phyloP scores from a whole-genome alignment of 164 flowering plant genomes.

The Aristolochia californica region DNA sequence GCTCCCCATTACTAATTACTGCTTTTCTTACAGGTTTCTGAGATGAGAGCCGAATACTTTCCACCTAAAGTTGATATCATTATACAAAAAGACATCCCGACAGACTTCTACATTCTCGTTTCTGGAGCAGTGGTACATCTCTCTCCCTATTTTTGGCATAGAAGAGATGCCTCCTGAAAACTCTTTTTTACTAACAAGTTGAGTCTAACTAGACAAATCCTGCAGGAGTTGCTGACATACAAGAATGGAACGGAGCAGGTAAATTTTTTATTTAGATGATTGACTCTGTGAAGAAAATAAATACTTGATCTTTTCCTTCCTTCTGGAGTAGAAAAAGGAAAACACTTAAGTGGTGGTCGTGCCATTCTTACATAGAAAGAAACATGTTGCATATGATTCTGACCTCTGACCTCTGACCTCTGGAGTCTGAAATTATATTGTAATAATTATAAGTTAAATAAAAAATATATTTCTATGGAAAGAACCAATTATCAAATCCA shows the following conservation, averaged over 20 bases:
- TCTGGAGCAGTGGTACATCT: conserved; percentile 69
- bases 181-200: background rate
- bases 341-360: too few species aligned
- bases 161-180: background rate
- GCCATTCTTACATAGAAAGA: too few species aligned
- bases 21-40: conserved; percentile 43
- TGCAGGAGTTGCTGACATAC: conserved; percentile 64
- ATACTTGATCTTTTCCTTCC: too few species aligned
- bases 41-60: conserved; percentile 85
- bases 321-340: too few species aligned
- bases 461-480: too few species aligned
- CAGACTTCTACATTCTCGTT: conserved; percentile 77
- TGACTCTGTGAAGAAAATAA: too few species aligned
- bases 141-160: background rate
- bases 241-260: conserved; percentile 74
- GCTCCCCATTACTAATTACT: background rate
- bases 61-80: conserved; percentile 84
- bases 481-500: too few species aligned
- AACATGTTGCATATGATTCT: too few species aligned
- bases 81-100: conserved; percentile 77
- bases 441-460: too few species aligned
- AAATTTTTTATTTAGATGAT: conserved; percentile 1
- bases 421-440: too few species aligned
- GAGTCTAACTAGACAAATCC: conserved; percentile 8
- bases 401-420: too few species aligned